Evolutionary conservation across 2,329 filamentous ascomycete genomes (phyloP), one percentile per base, ranked within the genome.

Genomic region (Blastomyces silverae): DNA sequence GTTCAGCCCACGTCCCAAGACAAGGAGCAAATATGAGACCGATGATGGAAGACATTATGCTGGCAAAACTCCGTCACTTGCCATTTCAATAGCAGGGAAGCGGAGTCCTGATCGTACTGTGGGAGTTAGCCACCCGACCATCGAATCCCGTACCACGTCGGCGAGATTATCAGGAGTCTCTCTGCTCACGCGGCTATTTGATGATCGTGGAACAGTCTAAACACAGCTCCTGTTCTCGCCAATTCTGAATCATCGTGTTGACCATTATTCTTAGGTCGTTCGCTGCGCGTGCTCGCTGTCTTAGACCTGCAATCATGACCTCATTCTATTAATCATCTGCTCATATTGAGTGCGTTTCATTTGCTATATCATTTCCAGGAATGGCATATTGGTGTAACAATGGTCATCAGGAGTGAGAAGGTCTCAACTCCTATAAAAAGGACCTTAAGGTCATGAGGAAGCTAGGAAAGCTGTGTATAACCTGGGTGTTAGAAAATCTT

Each of bases 121-220:
- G n/a, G n/a, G 25, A 58, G 34, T 28, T 44, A 13, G 13, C 56
- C 56, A 58, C n/a, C 31, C 56, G 56, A 58, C n/a, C n/a, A 42
- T 17, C 25, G 56, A n/a, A 42, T 42, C 56, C 37, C 28, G 56
- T 58, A 44, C 31, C n/a, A 58, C 56, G 7, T 42, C 56, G 56
- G n/a, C 22, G 10, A 42, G 20, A 25, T n/a, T 44, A 44, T 2
- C 34, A 28, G 56, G 8, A 25, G 37, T 17, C 11, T 28, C 22
- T n/a, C 42, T 15, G 37, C 11, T 59, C 56, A 59, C 56, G 56
- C 3, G 37, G 34, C 5, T 8, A 44, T 25, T 44, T 5, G n/a
- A 20, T 44, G 13, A 44, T 39, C 10, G 56, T 3, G n/a, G 22
- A n/a, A 6, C 3, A 57, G 39, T 25, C n/a, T 59, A 17, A 59